Conservation (phyloP, 2,329 filamentous ascomycete genomes). For the Ascocoryne sarcoides region DNA sequence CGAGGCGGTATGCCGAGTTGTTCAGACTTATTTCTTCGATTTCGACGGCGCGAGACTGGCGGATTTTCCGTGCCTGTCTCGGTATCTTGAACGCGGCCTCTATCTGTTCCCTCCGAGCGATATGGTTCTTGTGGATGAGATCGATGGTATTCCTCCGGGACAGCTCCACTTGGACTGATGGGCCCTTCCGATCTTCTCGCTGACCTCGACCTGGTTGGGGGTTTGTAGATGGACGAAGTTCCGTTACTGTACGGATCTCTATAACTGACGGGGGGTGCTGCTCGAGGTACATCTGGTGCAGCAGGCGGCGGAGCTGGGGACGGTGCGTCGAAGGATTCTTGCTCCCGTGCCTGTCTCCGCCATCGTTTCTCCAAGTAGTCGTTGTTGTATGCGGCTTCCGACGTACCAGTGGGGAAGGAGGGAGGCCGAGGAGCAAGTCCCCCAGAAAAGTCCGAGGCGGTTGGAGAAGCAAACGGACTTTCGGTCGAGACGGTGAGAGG, state of each 20-base stretch:
- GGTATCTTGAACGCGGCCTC: background rate
- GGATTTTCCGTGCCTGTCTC: background rate
- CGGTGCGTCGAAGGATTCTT: conserved; percentile 27
- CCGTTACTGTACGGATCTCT: conserved; percentile 39
- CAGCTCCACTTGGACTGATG: conserved; percentile 13
- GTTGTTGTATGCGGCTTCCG: conserved; percentile 26
- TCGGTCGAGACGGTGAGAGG: conserved; percentile 49
- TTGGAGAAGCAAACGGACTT: conserved; percentile 49
- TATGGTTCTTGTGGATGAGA: conserved; percentile 10
- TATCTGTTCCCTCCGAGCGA: conserved; percentile 1
- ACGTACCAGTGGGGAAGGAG: conserved; percentile 42
- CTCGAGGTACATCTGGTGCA: conserved; percentile 53
- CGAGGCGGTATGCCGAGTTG: conserved; percentile 18
- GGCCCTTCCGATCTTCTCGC: conserved; percentile 25
- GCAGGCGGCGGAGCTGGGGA: conserved; percentile 32
- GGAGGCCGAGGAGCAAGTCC: conserved; percentile 49
- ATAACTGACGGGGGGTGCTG: conserved; percentile 47
- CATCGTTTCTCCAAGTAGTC: conserved; percentile 37
- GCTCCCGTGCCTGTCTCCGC: conserved; percentile 35
- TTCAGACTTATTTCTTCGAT: conserved; percentile 13
- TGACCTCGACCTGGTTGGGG: conserved; percentile 23
- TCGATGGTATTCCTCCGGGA: conserved; percentile 19
- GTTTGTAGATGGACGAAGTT: conserved; percentile 27
- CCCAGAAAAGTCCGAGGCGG: conserved; percentile 39
- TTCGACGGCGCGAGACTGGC: conserved; percentile 1